Conservation (phyloP, 768 basidiomycete genomes). For the Tulasnella sp. region DNA sequence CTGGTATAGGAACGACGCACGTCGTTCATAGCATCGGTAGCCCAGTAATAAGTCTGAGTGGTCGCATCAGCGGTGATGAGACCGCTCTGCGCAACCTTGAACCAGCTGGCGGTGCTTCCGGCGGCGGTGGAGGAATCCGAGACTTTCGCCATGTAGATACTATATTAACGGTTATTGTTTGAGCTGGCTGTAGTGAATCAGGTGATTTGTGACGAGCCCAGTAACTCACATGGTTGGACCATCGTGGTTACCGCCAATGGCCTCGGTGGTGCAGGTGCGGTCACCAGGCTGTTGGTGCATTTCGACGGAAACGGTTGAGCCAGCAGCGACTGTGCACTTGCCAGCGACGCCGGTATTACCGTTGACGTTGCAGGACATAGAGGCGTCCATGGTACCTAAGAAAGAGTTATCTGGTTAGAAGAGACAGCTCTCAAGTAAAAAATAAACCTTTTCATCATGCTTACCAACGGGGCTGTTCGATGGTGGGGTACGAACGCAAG, state of each 20-base stretch:
- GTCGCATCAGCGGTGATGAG: slow-evolving; percentile 52
- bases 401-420: not conserved
- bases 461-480: slow-evolving; percentile 53
- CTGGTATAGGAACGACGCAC: not conserved
- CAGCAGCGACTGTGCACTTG: slow-evolving; percentile 47
- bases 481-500: slow-evolving; percentile 53
- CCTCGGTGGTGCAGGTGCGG: slow-evolving; percentile 53
- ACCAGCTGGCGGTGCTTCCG: slow-evolving; percentile 52
- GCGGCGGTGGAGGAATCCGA: slow-evolving; percentile 52
- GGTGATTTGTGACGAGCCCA: slow-evolving; percentile 44
- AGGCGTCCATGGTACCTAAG: slow-evolving; percentile 40
- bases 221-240: slow-evolving; percentile 49
- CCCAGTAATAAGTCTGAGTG: slow-evolving; percentile 28
- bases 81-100: slow-evolving; percentile 57
- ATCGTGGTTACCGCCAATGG: slow-evolving; percentile 57
- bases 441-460: not conserved
- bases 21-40: slow-evolving; percentile 35
- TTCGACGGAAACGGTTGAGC: slow-evolving; percentile 45
- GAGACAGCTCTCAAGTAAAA: not conserved
- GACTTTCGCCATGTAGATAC: slow-evolving; percentile 47
- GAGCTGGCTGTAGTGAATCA: not conserved
- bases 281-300: slow-evolving; percentile 59
- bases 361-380: slow-evolving; percentile 55
- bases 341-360: slow-evolving; percentile 44
- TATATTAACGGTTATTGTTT: not conserved